phyloP scores from a whole-genome alignment of 192 early-diverging fungal species.

The Entomortierella chlamydospora region DNA sequence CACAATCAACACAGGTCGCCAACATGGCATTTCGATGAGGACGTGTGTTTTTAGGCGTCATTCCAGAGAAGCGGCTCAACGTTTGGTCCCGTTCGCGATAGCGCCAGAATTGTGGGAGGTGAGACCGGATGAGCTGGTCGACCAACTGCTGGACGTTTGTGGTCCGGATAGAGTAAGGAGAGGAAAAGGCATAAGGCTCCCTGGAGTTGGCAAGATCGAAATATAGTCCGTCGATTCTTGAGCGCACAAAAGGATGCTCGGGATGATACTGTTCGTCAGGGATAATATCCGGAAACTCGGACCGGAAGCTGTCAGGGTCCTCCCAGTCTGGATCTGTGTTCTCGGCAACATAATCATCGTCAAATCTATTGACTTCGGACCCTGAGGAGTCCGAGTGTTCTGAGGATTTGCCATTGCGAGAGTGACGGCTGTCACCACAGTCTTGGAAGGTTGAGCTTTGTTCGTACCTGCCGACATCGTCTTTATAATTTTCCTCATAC shows the following conservation, averaged over 20 bases:
- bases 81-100: conserved; percentile 1
- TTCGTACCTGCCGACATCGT: no score
- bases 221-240: conserved; percentile 3
- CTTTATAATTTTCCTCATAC: background rate
- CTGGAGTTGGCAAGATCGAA: background rate
- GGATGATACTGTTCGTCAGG: background rate
- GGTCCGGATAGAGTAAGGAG: background rate
- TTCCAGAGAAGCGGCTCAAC: background rate
- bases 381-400: background rate
- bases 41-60: background rate
- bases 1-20: conserved; percentile 30
- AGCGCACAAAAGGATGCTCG: conserved; percentile 8
- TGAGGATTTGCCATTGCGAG: no score
- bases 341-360: background rate
- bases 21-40: background rate
- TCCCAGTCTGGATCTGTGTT: background rate
- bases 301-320: background rate
- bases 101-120: conserved; percentile 21
- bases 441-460: no score
- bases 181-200: background rate
- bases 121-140: conserved; percentile 8
- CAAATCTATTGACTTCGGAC: background rate
- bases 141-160: conserved; percentile 9
- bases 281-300: background rate
- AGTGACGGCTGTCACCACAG: no score